Base-by-base conservation (phyloP, 2,329 filamentous ascomycete species). In the Coniochaeta prunicola region DNA sequence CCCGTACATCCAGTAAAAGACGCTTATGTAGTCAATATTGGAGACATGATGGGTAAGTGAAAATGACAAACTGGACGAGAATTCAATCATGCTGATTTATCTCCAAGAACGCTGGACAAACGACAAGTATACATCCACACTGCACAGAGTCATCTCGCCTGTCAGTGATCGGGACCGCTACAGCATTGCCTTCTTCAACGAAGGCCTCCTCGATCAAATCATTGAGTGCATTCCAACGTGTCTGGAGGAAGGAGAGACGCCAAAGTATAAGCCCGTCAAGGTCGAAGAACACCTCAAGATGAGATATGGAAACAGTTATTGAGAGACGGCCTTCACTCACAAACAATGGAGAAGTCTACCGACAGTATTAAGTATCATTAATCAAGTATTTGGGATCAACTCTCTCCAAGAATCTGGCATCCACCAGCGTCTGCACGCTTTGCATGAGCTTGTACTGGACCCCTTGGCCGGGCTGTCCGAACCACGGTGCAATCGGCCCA, bases 401-500 rank as follows among this genome's bases (percentile, higher is more conserved):
- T 19, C 67, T 63, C 55, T 67, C 65, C 56, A 77, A 58, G 57
- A 64, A 72, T 1, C 73, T 72, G 1, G 61, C 63, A 5, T 62
- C 60, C n/a, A 77, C 55, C 59, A 78, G 62, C 2, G 59, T 60
- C 31, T 64, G 55, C 2, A 77, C 69, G 45, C 62, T 70, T 3
- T 58, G 59, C 10, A 63, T 68, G 26, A 67, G 53, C 61, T 60
- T 59, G 50, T 68, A 68, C 63, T 68, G 70, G 48, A 76, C 65
- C 36, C 78, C 78, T 38, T 78, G 70, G 0, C 79, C 79, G 0
- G 76, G 77, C 68, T 81, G 78, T 9, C 76, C 76, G 59, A 80
- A 82, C 77, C 75, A 80, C 9, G 75, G 71, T 1, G 75, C 73
- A 60, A 81, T 78, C 0, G 78, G 77, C 0, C 79, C 80, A 9